These are phyloP conservation scores for Leccinum griseonigrum DNA, from an alignment of 1,284 basidiomycete genomes.

Conservation along the genomic window DNA sequence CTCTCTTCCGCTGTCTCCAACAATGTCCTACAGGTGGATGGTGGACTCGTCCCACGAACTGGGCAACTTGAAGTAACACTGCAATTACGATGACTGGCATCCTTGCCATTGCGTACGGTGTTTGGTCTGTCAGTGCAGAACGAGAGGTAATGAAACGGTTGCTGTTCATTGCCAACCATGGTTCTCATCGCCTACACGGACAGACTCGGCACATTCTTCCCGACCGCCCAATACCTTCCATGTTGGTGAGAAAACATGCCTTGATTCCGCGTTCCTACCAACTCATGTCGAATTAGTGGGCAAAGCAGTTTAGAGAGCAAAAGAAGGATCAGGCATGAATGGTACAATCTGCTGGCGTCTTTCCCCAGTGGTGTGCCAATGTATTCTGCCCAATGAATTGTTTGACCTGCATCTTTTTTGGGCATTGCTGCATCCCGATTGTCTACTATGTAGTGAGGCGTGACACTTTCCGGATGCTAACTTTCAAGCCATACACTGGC, in stretches of 20 bases:
- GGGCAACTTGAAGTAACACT: constrained; percentile 57
- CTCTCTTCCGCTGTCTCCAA: constrained; percentile 1
- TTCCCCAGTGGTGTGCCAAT: constrained; percentile 2
- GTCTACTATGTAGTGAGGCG: not conserved
- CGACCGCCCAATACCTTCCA: constrained; percentile 57
- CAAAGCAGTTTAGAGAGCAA: constrained; percentile 45
- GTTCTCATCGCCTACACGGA: constrained; percentile 9
- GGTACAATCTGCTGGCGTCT: not conserved
- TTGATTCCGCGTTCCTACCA: not conserved
- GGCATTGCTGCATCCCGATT: not conserved
- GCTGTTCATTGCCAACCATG: not conserved
- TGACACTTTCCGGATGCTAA: not conserved
- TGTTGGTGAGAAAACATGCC: constrained; percentile 45
- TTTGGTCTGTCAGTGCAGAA: constrained; percentile 61
- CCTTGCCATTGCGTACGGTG: constrained; percentile 51
- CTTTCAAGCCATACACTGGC: not conserved
- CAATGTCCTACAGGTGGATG: constrained; percentile 54
- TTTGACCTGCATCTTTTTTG: not conserved
- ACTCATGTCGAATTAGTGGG: constrained; percentile 39
- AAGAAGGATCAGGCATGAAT: constrained; percentile 20
- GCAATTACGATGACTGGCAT: constrained; percentile 59
- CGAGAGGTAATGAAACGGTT: constrained; percentile 49
- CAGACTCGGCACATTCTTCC: constrained; percentile 42
- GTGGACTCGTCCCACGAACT: constrained; percentile 72
- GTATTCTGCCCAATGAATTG: not conserved